Percentiles rank a stretch among this genome's conserved stretches.
phyloP scores from a whole-genome alignment of 257 asterid species.

The Solanum clarkiae region DNA sequence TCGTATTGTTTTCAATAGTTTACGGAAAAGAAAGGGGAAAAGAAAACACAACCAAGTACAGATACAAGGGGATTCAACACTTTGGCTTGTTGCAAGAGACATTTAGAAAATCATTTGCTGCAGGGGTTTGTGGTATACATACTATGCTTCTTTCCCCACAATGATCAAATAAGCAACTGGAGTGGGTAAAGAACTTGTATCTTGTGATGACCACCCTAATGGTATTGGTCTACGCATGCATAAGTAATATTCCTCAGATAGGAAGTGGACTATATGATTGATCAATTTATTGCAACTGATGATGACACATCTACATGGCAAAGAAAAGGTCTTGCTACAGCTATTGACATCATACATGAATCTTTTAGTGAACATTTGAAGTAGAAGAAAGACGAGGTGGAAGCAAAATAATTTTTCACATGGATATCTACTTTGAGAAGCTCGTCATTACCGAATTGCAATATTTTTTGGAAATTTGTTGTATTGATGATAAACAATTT shows the following conservation, averaged over 20 bases:
- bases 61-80: neutral
- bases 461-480: neutral
- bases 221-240: neutral
- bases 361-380: neutral
- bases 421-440: neutral
- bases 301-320: neutral
- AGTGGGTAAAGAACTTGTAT: neutral
- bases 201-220: neutral
- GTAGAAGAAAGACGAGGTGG: neutral
- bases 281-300: neutral
- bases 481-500: neutral
- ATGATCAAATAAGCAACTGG: neutral
- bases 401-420: neutral
- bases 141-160: neutral
- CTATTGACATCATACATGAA: neutral
- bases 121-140: neutral
- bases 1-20: neutral
- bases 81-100: neutral
- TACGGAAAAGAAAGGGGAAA: neutral
- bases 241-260: neutral
- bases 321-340: neutral
- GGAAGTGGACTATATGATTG: neutral
- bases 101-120: neutral
- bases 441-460: neutral
- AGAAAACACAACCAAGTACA: neutral